A percentile compares a stretch with the other conserved stretches of the same genome.
These are phyloP conservation scores for Schoenoplectus triqueter DNA, from an alignment of 202 grass and related monocot genomes.

Conservation along the genomic window DNA sequence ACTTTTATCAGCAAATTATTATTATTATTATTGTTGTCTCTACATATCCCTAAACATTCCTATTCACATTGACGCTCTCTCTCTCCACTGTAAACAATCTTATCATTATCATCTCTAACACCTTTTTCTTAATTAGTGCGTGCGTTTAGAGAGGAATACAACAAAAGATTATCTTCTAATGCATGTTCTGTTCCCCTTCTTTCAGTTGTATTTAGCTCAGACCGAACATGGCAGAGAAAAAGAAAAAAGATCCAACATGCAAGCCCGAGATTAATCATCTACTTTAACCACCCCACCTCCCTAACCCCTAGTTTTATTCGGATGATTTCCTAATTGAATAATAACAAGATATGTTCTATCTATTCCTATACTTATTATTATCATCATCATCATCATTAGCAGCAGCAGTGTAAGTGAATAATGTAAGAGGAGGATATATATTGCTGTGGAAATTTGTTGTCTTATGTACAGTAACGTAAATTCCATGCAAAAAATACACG, in stretches of 20 bases:
- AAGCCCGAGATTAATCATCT: neutral
- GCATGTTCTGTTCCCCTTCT: conserved; percentile 22
- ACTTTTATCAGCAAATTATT: neutral
- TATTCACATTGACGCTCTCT: neutral
- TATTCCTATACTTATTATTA: too few species aligned
- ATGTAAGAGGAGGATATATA: too few species aligned
- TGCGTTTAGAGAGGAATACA: neutral
- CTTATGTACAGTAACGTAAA: too few species aligned
- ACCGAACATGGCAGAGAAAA: conserved; percentile 18
- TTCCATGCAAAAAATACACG: too few species aligned
- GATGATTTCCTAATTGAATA: neutral
- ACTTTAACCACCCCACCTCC: neutral
- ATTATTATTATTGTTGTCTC: neutral
- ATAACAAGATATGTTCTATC: neutral
- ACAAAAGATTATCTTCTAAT: conserved; percentile 26
- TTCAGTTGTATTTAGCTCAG: conserved; percentile 34
- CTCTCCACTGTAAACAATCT: conserved; percentile 1
- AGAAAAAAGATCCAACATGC: neutral
- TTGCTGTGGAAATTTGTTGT: too few species aligned
- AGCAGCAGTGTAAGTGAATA: too few species aligned
- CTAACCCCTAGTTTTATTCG: neutral
- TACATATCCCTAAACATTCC: neutral
- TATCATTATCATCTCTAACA: conserved; percentile 6
- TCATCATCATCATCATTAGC: too few species aligned
- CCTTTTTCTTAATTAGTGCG: conserved; percentile 25